Percentiles rank a stretch among this genome's conserved stretches.
Conservation (phyloP, 2,329 filamentous ascomycete genomes). For the Exophiala alcalophila region DNA sequence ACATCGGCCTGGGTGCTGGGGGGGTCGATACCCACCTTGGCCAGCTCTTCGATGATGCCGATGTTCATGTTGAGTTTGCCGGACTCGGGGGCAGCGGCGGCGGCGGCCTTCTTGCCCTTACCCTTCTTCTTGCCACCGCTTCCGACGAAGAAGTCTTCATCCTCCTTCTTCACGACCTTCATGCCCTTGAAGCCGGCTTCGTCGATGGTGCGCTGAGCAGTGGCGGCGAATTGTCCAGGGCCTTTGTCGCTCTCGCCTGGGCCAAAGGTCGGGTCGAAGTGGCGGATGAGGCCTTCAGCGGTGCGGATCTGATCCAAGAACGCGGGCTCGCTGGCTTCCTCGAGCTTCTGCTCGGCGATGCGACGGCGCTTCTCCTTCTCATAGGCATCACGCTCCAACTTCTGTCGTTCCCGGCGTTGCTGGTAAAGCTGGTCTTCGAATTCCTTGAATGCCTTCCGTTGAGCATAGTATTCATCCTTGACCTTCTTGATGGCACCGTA, state of each 20-base stretch:
- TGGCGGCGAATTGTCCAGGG: conserved; percentile 62
- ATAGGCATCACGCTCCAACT: conserved; percentile 67
- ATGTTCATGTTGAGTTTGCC: conserved; percentile 76
- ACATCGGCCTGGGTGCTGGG: conserved; percentile 84
- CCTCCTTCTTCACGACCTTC: conserved; percentile 79
- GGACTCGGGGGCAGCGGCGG: conserved; percentile 50
- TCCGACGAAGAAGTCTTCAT: conserved; percentile 78
- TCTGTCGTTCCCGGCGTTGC: conserved; percentile 71
- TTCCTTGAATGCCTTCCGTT: conserved; percentile 75
- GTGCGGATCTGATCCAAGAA: conserved; percentile 91
- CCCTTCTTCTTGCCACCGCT: conserved; percentile 69
- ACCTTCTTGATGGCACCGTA: conserved; percentile 76
- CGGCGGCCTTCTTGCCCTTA: conserved; percentile 44
- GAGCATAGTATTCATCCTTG: conserved; percentile 83
- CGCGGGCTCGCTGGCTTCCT: conserved; percentile 64
- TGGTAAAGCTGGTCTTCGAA: conserved; percentile 82
- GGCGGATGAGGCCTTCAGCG: conserved; percentile 80
- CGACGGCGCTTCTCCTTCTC: conserved; percentile 51
- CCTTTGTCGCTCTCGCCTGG: conserved; percentile 50
- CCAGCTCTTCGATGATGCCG: conserved; percentile 86
- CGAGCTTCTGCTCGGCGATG: conserved; percentile 54
- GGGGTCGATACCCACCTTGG: conserved; percentile 78
- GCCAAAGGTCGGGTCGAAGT: conserved; percentile 84
- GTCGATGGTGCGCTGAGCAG: conserved; percentile 79
- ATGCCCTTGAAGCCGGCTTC: conserved; percentile 81